Evolutionary conservation across 1,284 basidiomycete species (phyloP).

Genomic region (Leccinum huronense): DNA sequence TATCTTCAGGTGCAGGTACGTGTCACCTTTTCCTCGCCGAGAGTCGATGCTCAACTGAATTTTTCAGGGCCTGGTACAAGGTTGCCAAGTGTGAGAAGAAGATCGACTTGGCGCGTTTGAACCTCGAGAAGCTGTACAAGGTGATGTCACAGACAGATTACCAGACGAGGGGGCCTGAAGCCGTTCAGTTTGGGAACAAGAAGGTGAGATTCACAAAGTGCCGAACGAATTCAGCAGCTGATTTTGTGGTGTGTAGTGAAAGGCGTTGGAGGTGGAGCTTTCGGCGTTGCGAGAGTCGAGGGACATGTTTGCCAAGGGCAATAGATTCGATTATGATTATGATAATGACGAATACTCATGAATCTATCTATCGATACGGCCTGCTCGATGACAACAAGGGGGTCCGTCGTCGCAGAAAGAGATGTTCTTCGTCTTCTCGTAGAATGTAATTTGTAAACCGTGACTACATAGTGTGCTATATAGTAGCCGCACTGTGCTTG

Average conservation of each 20-base stretch:
- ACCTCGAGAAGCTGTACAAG: conserved; percentile 76
- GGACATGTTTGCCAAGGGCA: conserved; percentile 50
- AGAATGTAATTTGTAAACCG: no score
- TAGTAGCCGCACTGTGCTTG: no score
- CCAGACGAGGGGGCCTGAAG: conserved; percentile 17
- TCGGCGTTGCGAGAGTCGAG: conserved; percentile 56
- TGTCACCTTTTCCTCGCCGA: not conserved
- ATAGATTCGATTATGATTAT: conserved; percentile 16
- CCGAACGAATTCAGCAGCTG: not conserved
- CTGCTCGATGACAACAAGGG: no score
- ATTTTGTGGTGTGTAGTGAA: conserved; percentile 42
- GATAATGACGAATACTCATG: no score
- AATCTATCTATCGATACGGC: no score
- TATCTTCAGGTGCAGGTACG: conserved; percentile 76
- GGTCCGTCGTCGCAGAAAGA: no score
- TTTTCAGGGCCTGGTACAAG: conserved; percentile 80
- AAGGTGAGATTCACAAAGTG: conserved; percentile 56
- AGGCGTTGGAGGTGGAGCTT: conserved; percentile 64
- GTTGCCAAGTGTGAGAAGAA: conserved; percentile 88
- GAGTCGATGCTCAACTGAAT: not conserved
- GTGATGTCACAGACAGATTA: conserved; percentile 65
- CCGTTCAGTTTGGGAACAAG: conserved; percentile 71
- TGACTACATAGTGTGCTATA: no score
- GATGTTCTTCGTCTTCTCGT: no score
- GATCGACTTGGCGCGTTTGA: conserved; percentile 60